Base-by-base conservation (phyloP, 1,284 basidiomycete genomes). In the Xerocomus amazonicus region DNA sequence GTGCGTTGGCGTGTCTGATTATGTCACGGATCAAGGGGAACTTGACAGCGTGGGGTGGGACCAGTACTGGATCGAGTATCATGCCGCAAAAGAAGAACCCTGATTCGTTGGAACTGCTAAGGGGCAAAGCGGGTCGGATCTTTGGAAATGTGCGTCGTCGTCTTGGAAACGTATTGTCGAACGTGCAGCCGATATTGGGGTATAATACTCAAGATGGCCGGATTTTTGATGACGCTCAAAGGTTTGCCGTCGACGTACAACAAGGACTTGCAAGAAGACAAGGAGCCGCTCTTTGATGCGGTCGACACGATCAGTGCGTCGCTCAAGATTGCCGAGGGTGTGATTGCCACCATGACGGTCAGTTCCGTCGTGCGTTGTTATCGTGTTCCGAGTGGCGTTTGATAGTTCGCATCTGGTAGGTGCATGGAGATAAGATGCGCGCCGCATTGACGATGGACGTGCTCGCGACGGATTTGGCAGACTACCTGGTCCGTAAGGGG, bases 41-140 rank as follows among this genome's bases (percentile, higher is more conserved):
- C 26, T 31, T 41, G 41, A 43, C 28, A 23, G 41, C 37, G 45
- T 9, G 38, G n/a, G 32, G 29, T 8, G 29, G 6, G 12, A 23
- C 19, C 54, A 95, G 92, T 68, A 99, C 96, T 32, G 96, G 96
- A 10, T 97, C 95, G 36, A 97, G 94, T 56, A 98, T 99, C 68
- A 99, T 99, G 96, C 96, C 96, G 2, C 96, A 99, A 68, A 98
- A 99, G 77, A 98, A 99, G 76, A 99, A 99, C 70, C 93, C 97
- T 0, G 96, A 98, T 70, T 97, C 93, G 28, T 74, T 97, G 42
- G 97, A 99, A 69, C 77, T 99, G 26, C 78, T 99, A 50, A 86
- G 96, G 53, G 96, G 96, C 57, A 99, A 99, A 73, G 84, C 89
- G 26, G 96, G 97, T 8, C 87, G 96, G 34, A 80, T 97, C 34